Conservation (phyloP, 768 basidiomycete genomes). For the Tricholoma bakamatsutake region DNA sequence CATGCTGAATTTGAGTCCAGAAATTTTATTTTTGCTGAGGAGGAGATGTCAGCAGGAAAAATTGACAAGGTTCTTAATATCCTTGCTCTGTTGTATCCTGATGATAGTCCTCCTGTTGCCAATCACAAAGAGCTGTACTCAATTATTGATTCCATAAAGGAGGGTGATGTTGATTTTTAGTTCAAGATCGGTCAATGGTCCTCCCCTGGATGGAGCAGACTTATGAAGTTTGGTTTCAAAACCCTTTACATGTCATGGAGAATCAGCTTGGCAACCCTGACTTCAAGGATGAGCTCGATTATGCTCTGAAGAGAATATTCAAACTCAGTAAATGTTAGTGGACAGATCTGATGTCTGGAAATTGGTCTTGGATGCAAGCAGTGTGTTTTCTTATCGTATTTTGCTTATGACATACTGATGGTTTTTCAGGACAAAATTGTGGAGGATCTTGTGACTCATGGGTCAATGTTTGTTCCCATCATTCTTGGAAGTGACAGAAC, state of each 20-base stretch:
- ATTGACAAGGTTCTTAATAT: neutral
- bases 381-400: slow-evolving; percentile 14
- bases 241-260: slow-evolving; percentile 21
- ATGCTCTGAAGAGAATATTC: slow-evolving; percentile 20
- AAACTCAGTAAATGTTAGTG: slow-evolving; percentile 15
- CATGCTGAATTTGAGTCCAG: neutral
- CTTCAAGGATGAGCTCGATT: slow-evolving; percentile 18
- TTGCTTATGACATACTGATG: slow-evolving; percentile 14
- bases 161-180: slow-evolving; percentile 24
- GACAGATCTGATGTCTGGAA: slow-evolving; percentile 29
- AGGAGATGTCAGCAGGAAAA: neutral
- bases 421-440: slow-evolving; percentile 8
- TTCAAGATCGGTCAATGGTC: slow-evolving; percentile 13
- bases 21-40: neutral
- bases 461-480: slow-evolving; percentile 14
- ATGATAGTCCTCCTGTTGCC: neutral
- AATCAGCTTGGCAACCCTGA: slow-evolving; percentile 25
- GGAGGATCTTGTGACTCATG: slow-evolving; percentile 8
- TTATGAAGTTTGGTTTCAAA: slow-evolving; percentile 27
- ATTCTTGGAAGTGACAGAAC: slow-evolving; percentile 25
- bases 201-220: slow-evolving; percentile 23
- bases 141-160: slow-evolving; percentile 26
- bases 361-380: slow-evolving; percentile 29
- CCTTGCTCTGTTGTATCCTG: neutral
- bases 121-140: neutral